phyloP scores from a whole-genome alignment of 148 eudicot species.

The Drosera capensis region DNA sequence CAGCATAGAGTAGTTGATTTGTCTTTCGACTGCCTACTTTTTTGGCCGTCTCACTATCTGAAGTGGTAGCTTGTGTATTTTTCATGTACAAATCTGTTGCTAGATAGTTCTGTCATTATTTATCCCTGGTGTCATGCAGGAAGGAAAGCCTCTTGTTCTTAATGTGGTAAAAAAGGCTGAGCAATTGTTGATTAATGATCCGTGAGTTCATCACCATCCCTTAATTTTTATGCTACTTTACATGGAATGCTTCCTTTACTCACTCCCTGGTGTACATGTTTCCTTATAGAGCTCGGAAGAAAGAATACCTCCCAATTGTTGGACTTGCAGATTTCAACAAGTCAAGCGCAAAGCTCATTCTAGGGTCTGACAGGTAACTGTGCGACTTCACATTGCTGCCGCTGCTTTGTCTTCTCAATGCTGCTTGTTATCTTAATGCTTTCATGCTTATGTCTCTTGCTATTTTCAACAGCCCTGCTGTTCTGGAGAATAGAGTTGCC shows the following conservation, averaged over 20 bases:
- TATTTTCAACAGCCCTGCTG: constrained; percentile 53
- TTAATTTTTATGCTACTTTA: too few relatives aligned
- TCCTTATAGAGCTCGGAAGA: constrained; percentile 53
- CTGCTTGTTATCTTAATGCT: too few relatives aligned
- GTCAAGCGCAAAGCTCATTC: constrained; percentile 75
- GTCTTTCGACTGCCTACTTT: too few relatives aligned
- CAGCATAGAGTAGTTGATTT: too few relatives aligned
- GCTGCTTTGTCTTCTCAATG: too few relatives aligned
- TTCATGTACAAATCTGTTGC: background rate
- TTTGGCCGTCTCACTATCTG: too few relatives aligned
- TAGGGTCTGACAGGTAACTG: constrained; percentile 92
- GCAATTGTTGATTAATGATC: constrained; percentile 72
- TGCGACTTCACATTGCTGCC: background rate
- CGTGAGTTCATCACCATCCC: constrained; percentile 26
- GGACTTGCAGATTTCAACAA: constrained; percentile 90
- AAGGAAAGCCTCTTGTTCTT: constrained; percentile 89
- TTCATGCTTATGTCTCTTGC: too few relatives aligned
- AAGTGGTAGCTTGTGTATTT: background rate
- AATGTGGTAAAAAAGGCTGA: constrained; percentile 83
- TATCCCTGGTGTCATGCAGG: constrained; percentile 28
- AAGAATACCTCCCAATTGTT: constrained; percentile 88
- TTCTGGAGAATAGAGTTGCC: constrained; percentile 71
- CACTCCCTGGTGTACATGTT: too few relatives aligned
- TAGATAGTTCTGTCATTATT: background rate
- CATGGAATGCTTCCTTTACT: too few relatives aligned